Evolutionary conservation across 2,329 filamentous ascomycete species (phyloP), one percentile per base, ranked within the genome.

Genomic region (Fusarium luffae): DNA sequence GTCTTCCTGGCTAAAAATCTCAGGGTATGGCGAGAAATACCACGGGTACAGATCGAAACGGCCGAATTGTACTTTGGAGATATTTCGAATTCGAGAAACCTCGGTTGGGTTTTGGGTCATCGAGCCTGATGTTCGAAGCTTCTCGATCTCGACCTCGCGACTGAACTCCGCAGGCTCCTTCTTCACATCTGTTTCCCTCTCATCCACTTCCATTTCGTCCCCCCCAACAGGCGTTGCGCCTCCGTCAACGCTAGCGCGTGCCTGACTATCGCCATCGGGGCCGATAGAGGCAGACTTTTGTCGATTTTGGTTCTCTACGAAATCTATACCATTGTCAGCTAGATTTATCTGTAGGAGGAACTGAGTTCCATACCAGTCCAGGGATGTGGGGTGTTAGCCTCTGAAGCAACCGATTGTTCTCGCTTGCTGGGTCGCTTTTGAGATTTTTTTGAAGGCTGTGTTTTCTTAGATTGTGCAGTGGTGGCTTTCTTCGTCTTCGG

Each of bases 71-170:
- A 99, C 91, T 72, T 92, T 94, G 57, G 93, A 93, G 71, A 99
- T 90, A 77, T 99, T 99, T 76, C 96, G 91, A 58, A 99, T 97
- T 55, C 97, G 92, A 25, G 95, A 95, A 66, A 99, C 94, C 77
- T 99, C 97, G 14, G 95, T 94, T 60, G 97, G 96, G 71, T 98
- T 98, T 78, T 99, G 97, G 13, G 97, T 99, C 96, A 99, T 98
- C 66, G 94, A 98, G 32, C 96, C 97, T 25, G 93, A 93, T 5
- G 94, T 97, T 42, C 96, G 90, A 12, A 99, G 86, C 78, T 98
- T 97, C 79, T 99, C 96, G 60, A 98, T 98, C 79, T 99, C 96
- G 70, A 97, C 93, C 78, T 97, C 93, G 51, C 92, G 88, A 68
- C 91, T 90, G 76, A 93, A 95, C 7, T 85, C 84, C 14, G 82